Percentiles rank a stretch among this genome's conserved stretches.
Conservation (phyloP, 2,329 filamentous ascomycete genomes). For the Stachybotrys chlorohalonatus region DNA sequence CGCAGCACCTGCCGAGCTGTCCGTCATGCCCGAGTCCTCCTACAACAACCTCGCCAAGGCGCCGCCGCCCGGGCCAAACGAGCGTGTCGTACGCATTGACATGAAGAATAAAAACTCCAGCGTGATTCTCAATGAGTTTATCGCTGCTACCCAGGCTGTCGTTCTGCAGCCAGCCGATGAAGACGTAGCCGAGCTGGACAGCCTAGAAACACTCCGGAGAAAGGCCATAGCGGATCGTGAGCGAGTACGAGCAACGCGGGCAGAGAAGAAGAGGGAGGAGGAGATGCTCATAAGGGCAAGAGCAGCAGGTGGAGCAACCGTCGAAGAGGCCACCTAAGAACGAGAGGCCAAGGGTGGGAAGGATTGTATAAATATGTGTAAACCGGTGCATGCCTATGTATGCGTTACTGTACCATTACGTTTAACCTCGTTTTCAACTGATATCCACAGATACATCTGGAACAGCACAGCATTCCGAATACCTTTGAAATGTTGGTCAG, state of each 20-base stretch:
- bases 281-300: conserved; percentile 33
- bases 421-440: not conserved
- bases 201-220: conserved; percentile 44
- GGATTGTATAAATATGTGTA: conserved; percentile 20
- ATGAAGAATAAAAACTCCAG: conserved; percentile 55
- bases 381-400: conserved; percentile 10
- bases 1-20: conserved; percentile 15
- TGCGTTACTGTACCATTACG: conserved; percentile 13
- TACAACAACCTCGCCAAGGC: conserved; percentile 37
- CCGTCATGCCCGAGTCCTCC: conserved; percentile 34
- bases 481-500: too few species aligned
- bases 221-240: conserved; percentile 45
- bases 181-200: conserved; percentile 49
- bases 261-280: conserved; percentile 53
- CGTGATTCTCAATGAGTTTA: conserved; percentile 54
- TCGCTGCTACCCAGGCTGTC: conserved; percentile 53
- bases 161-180: conserved; percentile 46
- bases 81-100: conserved; percentile 45
- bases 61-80: conserved; percentile 35
- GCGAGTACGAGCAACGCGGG: conserved; percentile 40
- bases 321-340: conserved; percentile 22
- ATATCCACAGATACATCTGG: not conserved
- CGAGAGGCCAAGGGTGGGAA: conserved; percentile 6
- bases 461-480: too few species aligned
- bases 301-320: conserved; percentile 21